Conservation (phyloP, 495 filamentous ascomycete species). For the Chaetomidium leptoderma region DNA sequence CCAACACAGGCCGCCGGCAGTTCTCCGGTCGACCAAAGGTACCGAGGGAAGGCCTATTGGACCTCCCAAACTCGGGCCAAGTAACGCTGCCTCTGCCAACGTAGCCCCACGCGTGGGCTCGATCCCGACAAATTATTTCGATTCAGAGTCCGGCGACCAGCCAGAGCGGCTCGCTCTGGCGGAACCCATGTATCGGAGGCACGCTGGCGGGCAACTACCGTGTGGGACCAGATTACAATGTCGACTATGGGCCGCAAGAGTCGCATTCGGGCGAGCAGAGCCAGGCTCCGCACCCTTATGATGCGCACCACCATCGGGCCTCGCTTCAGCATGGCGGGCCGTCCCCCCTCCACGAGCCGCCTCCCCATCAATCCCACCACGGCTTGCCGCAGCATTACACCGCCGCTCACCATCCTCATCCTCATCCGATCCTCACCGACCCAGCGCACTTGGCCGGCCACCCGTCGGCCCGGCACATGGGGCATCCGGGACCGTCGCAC, state of each 20-base stretch:
- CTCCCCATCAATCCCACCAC: slow-evolving; percentile 43
- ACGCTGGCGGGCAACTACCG: slow-evolving; percentile 63
- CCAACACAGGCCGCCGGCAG: slow-evolving; percentile 9
- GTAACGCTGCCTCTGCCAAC: slow-evolving; percentile 19
- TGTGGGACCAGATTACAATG: slow-evolving; percentile 55
- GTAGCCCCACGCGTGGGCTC: slow-evolving; percentile 48
- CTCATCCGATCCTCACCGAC: slow-evolving; percentile 48
- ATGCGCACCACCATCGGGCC: slow-evolving; percentile 48
- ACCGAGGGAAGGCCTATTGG: slow-evolving; percentile 12
- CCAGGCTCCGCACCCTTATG: slow-evolving; percentile 50
- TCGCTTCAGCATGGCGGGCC: slow-evolving; percentile 45
- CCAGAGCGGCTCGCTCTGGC: slow-evolving; percentile 68
- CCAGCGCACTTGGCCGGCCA: slow-evolving; percentile 43
- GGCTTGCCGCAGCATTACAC: slow-evolving; percentile 49
- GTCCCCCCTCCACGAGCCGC: slow-evolving; percentile 43
- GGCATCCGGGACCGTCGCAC: slow-evolving; percentile 44
- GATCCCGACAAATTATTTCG: slow-evolving; percentile 47
- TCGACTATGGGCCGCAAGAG: slow-evolving; percentile 60
- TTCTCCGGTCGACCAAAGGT: slow-evolving; percentile 9
- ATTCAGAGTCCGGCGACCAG: slow-evolving; percentile 57
- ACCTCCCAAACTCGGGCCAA: background rate
- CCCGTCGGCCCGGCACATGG: slow-evolving; percentile 43
- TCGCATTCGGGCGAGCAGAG: slow-evolving; percentile 53
- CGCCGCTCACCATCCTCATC: slow-evolving; percentile 46
- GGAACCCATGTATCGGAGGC: slow-evolving; percentile 65